Conservation (phyloP, 2,329 filamentous ascomycete species). For the Phoma sp. region DNA sequence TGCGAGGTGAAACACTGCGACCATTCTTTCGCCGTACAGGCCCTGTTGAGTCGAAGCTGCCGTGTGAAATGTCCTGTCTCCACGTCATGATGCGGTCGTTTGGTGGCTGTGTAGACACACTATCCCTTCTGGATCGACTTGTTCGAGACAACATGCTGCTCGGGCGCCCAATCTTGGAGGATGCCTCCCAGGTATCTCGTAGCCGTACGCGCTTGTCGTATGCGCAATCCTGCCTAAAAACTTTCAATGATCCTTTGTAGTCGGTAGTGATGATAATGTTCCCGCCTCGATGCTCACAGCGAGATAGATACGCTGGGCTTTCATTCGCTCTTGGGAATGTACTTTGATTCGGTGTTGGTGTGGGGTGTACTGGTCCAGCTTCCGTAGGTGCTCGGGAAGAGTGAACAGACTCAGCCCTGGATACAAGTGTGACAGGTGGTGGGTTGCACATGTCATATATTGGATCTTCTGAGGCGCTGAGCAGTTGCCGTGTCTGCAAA, state of each 20-base stretch:
- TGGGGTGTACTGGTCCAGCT: slow-evolving; percentile 45
- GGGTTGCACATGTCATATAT: slow-evolving; percentile 98
- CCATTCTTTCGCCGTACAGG: slow-evolving; percentile 30
- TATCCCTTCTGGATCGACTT: slow-evolving; percentile 56
- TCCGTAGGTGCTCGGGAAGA: slow-evolving; percentile 60
- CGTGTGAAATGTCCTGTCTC: slow-evolving; percentile 73
- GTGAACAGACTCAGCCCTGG: slow-evolving; percentile 68
- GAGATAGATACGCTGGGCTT: slow-evolving; percentile 78
- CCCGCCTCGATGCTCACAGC: slow-evolving; percentile 77
- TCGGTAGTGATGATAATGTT: slow-evolving; percentile 94
- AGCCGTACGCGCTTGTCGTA: slow-evolving; percentile 71
- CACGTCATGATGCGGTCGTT: slow-evolving; percentile 87
- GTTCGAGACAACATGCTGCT: slow-evolving; percentile 67
- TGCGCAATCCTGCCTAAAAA: slow-evolving; percentile 95
- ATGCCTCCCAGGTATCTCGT: slow-evolving; percentile 76
- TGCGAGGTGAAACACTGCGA: slow-evolving; percentile 59
- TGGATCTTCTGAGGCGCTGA: slow-evolving; percentile 85
- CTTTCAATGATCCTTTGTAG: slow-evolving; percentile 86
- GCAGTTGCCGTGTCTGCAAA: slow-evolving; percentile 74
- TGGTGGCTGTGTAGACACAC: slow-evolving; percentile 56
- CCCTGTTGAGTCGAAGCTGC: slow-evolving; percentile 54
- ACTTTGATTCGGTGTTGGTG: slow-evolving; percentile 45
- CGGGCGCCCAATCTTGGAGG: slow-evolving; percentile 59
- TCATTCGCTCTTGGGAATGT: slow-evolving; percentile 60
- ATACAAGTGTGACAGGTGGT: slow-evolving; percentile 83